A percentile compares a stretch with the other conserved stretches of the same genome.
Conservation (phyloP, 305 asterid genomes). For the Plantago coronopus region DNA sequence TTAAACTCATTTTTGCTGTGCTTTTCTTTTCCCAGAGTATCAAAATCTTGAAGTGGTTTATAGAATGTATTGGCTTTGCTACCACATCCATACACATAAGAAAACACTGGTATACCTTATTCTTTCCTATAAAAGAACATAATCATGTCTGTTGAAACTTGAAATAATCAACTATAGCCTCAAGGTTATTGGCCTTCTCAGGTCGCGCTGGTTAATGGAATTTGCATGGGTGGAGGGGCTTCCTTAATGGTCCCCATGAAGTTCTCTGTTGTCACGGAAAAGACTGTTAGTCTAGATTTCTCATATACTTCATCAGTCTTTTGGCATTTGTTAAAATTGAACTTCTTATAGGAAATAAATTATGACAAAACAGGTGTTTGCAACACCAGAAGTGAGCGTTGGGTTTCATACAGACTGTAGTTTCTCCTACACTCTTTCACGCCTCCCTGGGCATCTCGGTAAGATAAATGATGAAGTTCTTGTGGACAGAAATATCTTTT, state of each 20-base stretch:
- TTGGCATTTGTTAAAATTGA: background rate
- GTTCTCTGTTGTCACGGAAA: constrained; percentile 85
- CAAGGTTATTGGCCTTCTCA: constrained; percentile 20
- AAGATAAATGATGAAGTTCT: background rate
- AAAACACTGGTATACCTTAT: constrained; percentile 55
- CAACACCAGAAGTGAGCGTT: constrained; percentile 91
- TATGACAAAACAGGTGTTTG: constrained; percentile 49
- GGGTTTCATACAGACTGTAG: constrained; percentile 93
- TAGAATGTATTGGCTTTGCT: constrained; percentile 94
- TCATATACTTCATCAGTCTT: constrained; percentile 8
- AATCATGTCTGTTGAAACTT: background rate
- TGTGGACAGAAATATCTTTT: background rate
- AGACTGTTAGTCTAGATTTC: constrained; percentile 51
- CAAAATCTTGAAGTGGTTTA: constrained; percentile 76
- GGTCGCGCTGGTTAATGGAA: constrained; percentile 90
- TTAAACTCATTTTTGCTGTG: background rate
- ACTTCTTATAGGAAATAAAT: constrained; percentile 4
- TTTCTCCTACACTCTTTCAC: constrained; percentile 76
- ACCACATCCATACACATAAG: constrained; percentile 81
- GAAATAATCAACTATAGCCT: background rate
- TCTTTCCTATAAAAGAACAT: background rate
- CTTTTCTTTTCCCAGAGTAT: constrained; percentile 52
- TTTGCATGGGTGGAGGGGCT: constrained; percentile 98
- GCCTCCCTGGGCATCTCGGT: constrained; percentile 82
- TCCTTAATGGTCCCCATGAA: constrained; percentile 81